Percentiles rank a stretch among this genome's conserved stretches.
These are phyloP conservation scores for Pezizomycotina sp. DNA, from an alignment of 2,329 filamentous ascomycete species.

Conservation along the genomic window DNA sequence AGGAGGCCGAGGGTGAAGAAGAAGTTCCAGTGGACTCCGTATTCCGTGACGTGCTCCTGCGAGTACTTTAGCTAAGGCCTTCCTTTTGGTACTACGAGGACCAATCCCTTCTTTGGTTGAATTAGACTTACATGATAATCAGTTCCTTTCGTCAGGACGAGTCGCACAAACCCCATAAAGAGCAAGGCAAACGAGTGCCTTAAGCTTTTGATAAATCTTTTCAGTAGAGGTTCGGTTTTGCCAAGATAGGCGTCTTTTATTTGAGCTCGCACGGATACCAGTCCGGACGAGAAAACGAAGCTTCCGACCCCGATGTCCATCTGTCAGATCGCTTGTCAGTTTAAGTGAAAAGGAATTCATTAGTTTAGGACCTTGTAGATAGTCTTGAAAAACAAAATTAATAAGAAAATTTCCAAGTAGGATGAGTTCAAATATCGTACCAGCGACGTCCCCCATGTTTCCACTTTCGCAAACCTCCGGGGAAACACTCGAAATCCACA, in stretches of 20 bases:
- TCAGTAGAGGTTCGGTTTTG: conserved; percentile 29
- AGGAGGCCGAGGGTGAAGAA: conserved; percentile 89
- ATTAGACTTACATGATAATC: conserved; percentile 44
- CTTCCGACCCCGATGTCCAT: conserved; percentile 97
- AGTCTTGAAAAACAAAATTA: too few species aligned
- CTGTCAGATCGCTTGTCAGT: conserved; percentile 1
- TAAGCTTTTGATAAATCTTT: conserved; percentile 48
- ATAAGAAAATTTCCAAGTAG: too few species aligned
- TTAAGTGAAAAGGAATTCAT: too few species aligned
- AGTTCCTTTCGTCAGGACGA: conserved; percentile 79
- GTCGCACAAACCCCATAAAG: conserved; percentile 58
- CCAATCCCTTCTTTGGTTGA: background rate
- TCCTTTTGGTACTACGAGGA: too few species aligned
- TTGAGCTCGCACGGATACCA: conserved; percentile 72
- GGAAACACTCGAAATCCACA: conserved; percentile 87
- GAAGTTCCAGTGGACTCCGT: conserved; percentile 98
- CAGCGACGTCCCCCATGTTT: conserved; percentile 97
- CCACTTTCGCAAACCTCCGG: conserved; percentile 87
- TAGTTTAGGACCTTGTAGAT: too few species aligned
- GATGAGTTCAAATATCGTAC: too few species aligned
- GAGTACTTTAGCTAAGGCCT: too few species aligned
- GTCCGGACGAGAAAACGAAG: conserved; percentile 85
- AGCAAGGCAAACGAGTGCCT: conserved; percentile 73
- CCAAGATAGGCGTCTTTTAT: conserved; percentile 41
- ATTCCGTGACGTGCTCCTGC: conserved; percentile 84